phyloP scores from a whole-genome alignment of 2,329 filamentous ascomycete genomes.

The Fusarium sp. region DNA sequence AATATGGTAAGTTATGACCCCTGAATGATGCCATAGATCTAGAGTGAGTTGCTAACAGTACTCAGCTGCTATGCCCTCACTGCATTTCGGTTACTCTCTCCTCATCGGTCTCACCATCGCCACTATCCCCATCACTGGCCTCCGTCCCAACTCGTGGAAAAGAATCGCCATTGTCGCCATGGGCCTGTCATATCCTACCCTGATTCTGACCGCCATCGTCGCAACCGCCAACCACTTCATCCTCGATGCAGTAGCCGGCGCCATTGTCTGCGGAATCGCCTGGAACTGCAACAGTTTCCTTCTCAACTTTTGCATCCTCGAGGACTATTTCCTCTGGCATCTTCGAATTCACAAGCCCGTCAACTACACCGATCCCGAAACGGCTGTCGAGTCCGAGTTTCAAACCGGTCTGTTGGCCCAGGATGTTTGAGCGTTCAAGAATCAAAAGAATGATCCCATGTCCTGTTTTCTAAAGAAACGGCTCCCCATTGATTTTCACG shows the following conservation, averaged over 20 bases:
- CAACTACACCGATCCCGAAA: conserved; percentile 54
- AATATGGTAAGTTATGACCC: conserved; percentile 67
- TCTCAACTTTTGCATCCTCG: conserved; percentile 72
- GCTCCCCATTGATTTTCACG: neutral
- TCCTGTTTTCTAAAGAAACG: neutral
- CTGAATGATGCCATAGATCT: neutral
- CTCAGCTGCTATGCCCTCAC: conserved; percentile 78
- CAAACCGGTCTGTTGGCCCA: conserved; percentile 40
- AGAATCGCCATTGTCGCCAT: conserved; percentile 58
- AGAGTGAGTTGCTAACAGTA: conserved; percentile 15
- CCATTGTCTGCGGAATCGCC: conserved; percentile 72
- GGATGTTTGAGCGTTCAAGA: conserved; percentile 29
- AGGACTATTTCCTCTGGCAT: conserved; percentile 75
- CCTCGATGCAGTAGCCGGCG: conserved; percentile 77
- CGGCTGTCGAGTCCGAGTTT: conserved; percentile 50
- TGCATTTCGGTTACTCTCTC: conserved; percentile 82
- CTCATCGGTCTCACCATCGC: conserved; percentile 78
- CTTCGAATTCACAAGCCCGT: conserved; percentile 75
- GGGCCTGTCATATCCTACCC: conserved; percentile 72
- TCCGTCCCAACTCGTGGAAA: conserved; percentile 63
- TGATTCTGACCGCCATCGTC: conserved; percentile 76
- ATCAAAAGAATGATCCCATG: conserved; percentile 21
- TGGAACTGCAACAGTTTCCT: conserved; percentile 69
- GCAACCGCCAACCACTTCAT: conserved; percentile 81
- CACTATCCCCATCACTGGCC: conserved; percentile 70